A percentile compares a stretch with the other conserved stretches of the same genome.
These are phyloP conservation scores for Licmophora abbreviata DNA, from an alignment of 108 stramenopile genomes.

Conservation along the genomic window DNA sequence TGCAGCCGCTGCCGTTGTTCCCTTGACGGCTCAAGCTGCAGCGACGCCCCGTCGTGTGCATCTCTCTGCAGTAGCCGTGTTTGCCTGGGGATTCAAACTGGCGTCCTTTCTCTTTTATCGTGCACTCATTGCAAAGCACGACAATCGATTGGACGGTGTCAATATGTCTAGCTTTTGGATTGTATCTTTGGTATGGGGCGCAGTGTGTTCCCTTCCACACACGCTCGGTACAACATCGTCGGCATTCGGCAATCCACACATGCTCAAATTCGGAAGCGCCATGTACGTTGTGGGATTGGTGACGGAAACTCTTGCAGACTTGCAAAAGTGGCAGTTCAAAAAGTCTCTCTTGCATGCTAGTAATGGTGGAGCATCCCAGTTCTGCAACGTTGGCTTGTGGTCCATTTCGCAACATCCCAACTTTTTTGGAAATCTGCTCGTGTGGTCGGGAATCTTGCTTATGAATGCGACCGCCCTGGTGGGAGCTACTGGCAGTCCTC, in stretches of 20 bases:
- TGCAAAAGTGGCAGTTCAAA: slow-evolving; percentile 77
- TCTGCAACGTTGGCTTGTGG: slow-evolving; percentile 76
- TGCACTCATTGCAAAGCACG: slow-evolving; percentile 33
- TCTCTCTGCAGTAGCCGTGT: slow-evolving; percentile 35
- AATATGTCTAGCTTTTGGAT: slow-evolving; percentile 58
- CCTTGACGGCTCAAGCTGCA: background rate
- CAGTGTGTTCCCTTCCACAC: slow-evolving; percentile 57
- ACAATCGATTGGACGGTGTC: slow-evolving; percentile 43
- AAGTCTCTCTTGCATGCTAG: too few relatives aligned
- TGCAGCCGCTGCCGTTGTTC: slow-evolving; percentile 22
- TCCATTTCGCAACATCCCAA: slow-evolving; percentile 76
- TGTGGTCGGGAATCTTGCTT: slow-evolving; percentile 68
- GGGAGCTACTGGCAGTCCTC: slow-evolving; percentile 10
- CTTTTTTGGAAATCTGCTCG: slow-evolving; percentile 63
- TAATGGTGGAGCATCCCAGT: slow-evolving; percentile 44
- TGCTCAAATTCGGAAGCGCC: slow-evolving; percentile 21
- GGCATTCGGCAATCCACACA: slow-evolving; percentile 1
- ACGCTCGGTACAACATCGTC: slow-evolving; percentile 44
- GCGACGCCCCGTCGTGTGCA: background rate
- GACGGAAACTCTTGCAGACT: slow-evolving; percentile 61
- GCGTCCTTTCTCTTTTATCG: slow-evolving; percentile 67
- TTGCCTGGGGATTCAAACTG: slow-evolving; percentile 53
- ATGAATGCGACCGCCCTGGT: slow-evolving; percentile 60
- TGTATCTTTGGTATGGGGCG: slow-evolving; percentile 60
- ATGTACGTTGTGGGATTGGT: slow-evolving; percentile 36